Conservation (phyloP, 106 monocot species). For the Posidonia australis region DNA sequence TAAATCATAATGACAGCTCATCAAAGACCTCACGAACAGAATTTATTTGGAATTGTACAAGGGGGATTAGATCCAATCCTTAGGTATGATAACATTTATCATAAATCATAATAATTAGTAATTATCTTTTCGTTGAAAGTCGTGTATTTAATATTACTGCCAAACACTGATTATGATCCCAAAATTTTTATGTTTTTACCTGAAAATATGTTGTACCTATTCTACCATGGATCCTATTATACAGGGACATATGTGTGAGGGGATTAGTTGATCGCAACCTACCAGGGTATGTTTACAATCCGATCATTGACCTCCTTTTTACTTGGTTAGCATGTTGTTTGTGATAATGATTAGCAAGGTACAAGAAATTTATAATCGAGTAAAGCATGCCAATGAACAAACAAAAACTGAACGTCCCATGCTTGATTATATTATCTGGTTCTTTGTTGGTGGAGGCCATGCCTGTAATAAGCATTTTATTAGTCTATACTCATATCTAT, state of each 20-base stretch:
- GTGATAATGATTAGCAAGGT: too few relatives aligned
- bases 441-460: too few relatives aligned
- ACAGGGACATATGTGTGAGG: slow-evolving; percentile 90
- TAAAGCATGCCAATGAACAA: too few relatives aligned
- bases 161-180: not conserved
- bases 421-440: too few relatives aligned
- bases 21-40: slow-evolving; percentile 73
- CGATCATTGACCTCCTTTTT: not conserved
- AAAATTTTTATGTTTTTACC: not conserved
- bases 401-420: too few relatives aligned
- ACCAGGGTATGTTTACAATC: slow-evolving; percentile 69
- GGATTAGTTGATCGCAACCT: slow-evolving; percentile 89
- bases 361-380: too few relatives aligned
- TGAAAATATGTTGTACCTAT: not conserved
- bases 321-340: too few relatives aligned
- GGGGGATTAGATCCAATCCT: slow-evolving; percentile 96
- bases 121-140: not conserved
- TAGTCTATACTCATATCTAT: too few relatives aligned
- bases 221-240: slow-evolving; percentile 3
- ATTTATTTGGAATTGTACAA: slow-evolving; percentile 98
- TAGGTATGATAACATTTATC: slow-evolving; percentile 28
- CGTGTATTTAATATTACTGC: not conserved
- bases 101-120: not conserved
- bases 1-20: slow-evolving; percentile 44
- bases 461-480: too few relatives aligned